Percentiles rank a stretch among this genome's conserved stretches.
phyloP scores from a whole-genome alignment of 495 filamentous ascomycete genomes.

The Daldinia decipiens region DNA sequence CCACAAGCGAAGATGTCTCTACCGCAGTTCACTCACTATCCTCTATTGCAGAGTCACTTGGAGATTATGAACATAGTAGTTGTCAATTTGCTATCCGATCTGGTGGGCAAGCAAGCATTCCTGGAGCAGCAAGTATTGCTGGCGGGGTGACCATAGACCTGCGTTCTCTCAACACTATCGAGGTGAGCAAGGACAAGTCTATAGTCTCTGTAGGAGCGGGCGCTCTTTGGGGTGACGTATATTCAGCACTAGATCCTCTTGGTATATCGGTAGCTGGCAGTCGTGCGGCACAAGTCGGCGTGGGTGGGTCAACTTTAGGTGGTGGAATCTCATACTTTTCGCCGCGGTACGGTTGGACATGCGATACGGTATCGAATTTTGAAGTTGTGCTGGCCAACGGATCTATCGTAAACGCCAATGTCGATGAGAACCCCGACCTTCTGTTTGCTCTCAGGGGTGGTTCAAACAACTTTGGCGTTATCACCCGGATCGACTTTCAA shows the following conservation, averaged over 20 bases:
- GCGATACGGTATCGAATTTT: slow-evolving; percentile 60
- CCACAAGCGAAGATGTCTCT: slow-evolving; percentile 52
- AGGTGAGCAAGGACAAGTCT: slow-evolving; percentile 30
- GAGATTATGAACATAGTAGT: neutral
- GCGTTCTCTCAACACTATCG: slow-evolving; percentile 36
- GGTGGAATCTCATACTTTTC: slow-evolving; percentile 58
- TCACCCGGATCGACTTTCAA: slow-evolving; percentile 55
- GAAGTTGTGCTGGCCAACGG: slow-evolving; percentile 67
- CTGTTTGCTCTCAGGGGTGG: slow-evolving; percentile 69
- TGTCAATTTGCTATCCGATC: slow-evolving; percentile 56
- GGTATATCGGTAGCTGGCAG: slow-evolving; percentile 53
- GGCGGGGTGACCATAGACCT: slow-evolving; percentile 60
- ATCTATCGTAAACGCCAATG: slow-evolving; percentile 58
- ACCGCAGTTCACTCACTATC: slow-evolving; percentile 47
- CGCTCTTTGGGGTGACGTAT: slow-evolving; percentile 51
- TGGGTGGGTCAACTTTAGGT: slow-evolving; percentile 59
- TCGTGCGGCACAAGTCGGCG: slow-evolving; percentile 49
- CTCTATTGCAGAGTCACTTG: neutral
- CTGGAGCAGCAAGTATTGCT: slow-evolving; percentile 50
- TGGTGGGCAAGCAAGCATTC: slow-evolving; percentile 55
- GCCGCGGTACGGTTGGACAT: slow-evolving; percentile 61
- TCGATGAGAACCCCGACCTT: slow-evolving; percentile 59
- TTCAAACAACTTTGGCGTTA: slow-evolving; percentile 38
- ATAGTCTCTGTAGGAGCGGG: slow-evolving; percentile 46
- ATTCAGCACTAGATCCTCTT: slow-evolving; percentile 47